Percentiles rank a stretch among this genome's conserved stretches.
Conservation (phyloP, 345 rosid species). For the Acer saccharum region DNA sequence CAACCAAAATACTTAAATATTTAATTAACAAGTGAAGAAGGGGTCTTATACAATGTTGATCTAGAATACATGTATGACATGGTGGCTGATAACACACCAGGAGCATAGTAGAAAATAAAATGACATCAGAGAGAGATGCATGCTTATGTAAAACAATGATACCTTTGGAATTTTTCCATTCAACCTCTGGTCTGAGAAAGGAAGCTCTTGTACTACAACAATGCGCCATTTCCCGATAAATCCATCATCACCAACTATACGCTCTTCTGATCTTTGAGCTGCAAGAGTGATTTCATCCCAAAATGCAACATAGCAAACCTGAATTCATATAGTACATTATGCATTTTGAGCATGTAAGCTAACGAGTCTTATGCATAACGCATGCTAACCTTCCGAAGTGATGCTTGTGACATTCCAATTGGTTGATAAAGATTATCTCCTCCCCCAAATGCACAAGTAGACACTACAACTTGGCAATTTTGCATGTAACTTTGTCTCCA, state of each 20-base stretch:
- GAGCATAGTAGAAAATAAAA: neutral
- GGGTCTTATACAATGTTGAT: neutral
- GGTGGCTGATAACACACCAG: neutral
- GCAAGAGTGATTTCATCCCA: slow-evolving; percentile 90
- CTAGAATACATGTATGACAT: slow-evolving; percentile 8
- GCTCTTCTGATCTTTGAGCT: slow-evolving; percentile 67
- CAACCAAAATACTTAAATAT: neutral
- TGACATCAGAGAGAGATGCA: neutral
- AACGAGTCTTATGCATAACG: slow-evolving; percentile 14
- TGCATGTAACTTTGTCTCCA: slow-evolving; percentile 69
- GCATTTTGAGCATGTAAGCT: slow-evolving; percentile 14
- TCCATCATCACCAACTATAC: slow-evolving; percentile 50
- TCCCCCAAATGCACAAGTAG: slow-evolving; percentile 98
- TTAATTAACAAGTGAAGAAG: slow-evolving; percentile 7
- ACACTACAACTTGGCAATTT: slow-evolving; percentile 65
- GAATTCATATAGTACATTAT: slow-evolving; percentile 35
- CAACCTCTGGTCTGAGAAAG: slow-evolving; percentile 86
- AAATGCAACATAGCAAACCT: slow-evolving; percentile 95
- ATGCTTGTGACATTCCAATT: slow-evolving; percentile 75
- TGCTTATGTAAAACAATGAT: slow-evolving; percentile 7
- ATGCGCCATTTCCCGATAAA: slow-evolving; percentile 87
- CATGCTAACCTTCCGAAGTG: slow-evolving; percentile 66
- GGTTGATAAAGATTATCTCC: slow-evolving; percentile 97
- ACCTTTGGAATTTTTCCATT: slow-evolving; percentile 99
- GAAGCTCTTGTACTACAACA: slow-evolving; percentile 76